A percentile compares a stretch with the other conserved stretches of the same genome.
These are phyloP conservation scores for Penicillium palitans DNA, from an alignment of 2,329 filamentous ascomycete species.

Conservation along the genomic window DNA sequence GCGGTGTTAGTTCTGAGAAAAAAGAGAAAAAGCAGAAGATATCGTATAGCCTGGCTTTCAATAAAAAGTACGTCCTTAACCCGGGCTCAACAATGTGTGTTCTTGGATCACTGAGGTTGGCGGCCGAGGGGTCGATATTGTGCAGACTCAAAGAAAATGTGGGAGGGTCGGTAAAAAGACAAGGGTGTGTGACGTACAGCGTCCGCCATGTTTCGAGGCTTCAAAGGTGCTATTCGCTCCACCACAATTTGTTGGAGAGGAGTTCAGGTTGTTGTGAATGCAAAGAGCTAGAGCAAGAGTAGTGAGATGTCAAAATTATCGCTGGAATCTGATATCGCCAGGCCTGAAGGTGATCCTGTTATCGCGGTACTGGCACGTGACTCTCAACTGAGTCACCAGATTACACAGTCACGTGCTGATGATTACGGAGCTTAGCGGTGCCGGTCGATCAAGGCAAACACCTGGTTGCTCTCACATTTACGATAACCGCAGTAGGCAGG, in stretches of 20 bases:
- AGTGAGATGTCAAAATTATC: conserved; percentile 22
- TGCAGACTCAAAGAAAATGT: conserved; percentile 41
- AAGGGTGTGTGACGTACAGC: conserved; percentile 45
- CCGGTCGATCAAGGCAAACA: conserved; percentile 17
- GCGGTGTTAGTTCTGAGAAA: conserved; percentile 30
- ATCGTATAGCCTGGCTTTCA: conserved; percentile 4
- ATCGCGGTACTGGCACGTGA: conserved; percentile 26
- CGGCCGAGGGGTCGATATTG: conserved; percentile 30
- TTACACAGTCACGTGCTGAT: conserved; percentile 1
- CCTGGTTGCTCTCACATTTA: conserved; percentile 19
- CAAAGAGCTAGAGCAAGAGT: conserved; percentile 7
- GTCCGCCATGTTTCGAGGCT: conserved; percentile 42
- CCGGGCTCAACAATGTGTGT: conserved; percentile 8
- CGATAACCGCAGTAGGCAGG: conserved; percentile 36
- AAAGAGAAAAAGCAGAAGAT: conserved; percentile 10
- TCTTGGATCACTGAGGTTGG: conserved; percentile 23
- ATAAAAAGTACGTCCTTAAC: not conserved
- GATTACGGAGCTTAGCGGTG: conserved; percentile 1
- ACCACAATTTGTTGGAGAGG: conserved; percentile 9
- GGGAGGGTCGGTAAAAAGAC: conserved; percentile 42
- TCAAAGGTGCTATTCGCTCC: conserved; percentile 15
- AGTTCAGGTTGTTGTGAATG: not conserved
- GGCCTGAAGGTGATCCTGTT: conserved; percentile 19
- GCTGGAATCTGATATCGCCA: conserved; percentile 22
- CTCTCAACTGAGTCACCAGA: conserved; percentile 14